Base-by-base conservation (phyloP, 2,329 filamentous ascomycete species). In the Sclerotinia minor region DNA sequence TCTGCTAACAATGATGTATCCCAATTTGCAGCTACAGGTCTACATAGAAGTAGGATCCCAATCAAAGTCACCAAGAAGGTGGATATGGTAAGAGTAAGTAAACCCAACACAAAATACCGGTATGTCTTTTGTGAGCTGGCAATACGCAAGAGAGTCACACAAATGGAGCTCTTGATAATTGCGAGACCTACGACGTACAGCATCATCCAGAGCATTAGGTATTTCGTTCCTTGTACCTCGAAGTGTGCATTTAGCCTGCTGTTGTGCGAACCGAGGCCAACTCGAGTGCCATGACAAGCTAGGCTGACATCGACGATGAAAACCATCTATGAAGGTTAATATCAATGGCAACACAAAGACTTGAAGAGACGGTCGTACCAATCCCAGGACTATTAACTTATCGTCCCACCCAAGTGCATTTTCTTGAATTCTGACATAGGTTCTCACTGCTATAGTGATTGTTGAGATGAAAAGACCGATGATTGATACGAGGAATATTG, bases 131-230 rank as follows among this genome's bases (percentile, higher is more conserved):
- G 49, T 29, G 60, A n/a, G 17, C 64, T 67, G 11, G 67, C 69
- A 35, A 72, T 69, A 15, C 72, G 72, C 19, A 71, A 63, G 19
- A 74, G 44, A 17, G 72, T 74, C 17, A 72, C 65, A 38, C 71
- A 74, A 53, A 74, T 69, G 29, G 71, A 74, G 44, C 65, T 69
- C 59, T 74, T 74, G 68, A 74, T 71, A 15, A 71, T 53, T 13
- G 65, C 64, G 2, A 74, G 69, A 9, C 59, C 69, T n/a, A 70
- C 3, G 13, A 72, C 65, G 38, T 74, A 74, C 11, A 74, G 15
- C 67, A 73, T 55, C 71, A 74, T 44, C 61, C 61, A 64, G 24
- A 64, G 49, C 49, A 64, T 54, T 15, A 72, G 68, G 52, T 72
- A 74, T 47, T 72, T 74, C 19, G 54, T 67, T 15, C 63, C 67